These are phyloP conservation scores for Nicotiana knightiana DNA, from an alignment of 257 asterid species.

Conservation along the genomic window DNA sequence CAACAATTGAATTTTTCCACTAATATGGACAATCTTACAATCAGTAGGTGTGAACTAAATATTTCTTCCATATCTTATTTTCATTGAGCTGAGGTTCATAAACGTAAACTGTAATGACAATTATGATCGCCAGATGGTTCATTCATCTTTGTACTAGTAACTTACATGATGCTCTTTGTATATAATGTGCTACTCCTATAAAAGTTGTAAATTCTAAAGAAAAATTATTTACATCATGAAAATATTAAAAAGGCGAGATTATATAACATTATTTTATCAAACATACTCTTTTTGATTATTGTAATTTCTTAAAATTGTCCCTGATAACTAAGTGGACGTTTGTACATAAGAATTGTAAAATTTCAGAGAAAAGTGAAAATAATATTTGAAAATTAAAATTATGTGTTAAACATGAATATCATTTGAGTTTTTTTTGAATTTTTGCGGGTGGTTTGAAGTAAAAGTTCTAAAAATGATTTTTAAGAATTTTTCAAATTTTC, in stretches of 20 bases:
- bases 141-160: background rate
- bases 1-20: background rate
- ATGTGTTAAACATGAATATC: too few species aligned
- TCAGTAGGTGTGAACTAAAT: background rate
- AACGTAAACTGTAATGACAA: background rate
- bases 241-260: too few species aligned
- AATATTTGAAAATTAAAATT: too few species aligned
- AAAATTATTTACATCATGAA: too few species aligned
- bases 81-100: background rate
- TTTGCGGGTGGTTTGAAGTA: too few species aligned
- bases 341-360: too few species aligned
- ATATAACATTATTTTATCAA: background rate
- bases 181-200: background rate
- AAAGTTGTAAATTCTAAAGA: too few species aligned
- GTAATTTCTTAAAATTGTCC: background rate
- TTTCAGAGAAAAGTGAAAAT: too few species aligned
- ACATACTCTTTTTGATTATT: background rate
- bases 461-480: too few species aligned
- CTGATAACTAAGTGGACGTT: background rate
- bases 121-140: background rate
- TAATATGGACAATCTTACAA: background rate
- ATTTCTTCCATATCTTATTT: background rate
- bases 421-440: too few species aligned
- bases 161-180: background rate
- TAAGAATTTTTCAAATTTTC: too few species aligned